Base-by-base conservation (phyloP, 163 green algal genomes). In the Scenedesmus sp. region DNA sequence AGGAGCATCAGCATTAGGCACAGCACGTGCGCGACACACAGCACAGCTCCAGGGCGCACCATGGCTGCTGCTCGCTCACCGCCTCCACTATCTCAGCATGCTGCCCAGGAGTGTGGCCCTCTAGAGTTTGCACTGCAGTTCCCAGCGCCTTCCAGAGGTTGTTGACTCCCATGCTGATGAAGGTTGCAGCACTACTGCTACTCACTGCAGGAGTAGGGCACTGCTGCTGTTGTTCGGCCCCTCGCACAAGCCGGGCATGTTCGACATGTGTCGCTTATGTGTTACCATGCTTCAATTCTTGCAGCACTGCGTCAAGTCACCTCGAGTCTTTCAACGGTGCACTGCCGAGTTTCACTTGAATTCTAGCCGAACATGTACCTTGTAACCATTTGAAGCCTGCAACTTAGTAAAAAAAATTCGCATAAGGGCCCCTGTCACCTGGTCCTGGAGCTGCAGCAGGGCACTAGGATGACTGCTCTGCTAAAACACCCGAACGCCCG, bases 91-190 rank as follows among this genome's bases (percentile, higher is more conserved):
- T 91, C 54, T 84, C 18, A 8, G 18, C 52, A 26, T 91, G 87
- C 54, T 88, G 77, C 7, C 15, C 64, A 34, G 88, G 4, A 1
- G 66, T 26, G 57, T 18, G 56, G 9, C 90, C 90, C 13, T 77
- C 16, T 0, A 89, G 76, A 1, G 34, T 77, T 13, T 60, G 3
- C 7, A 93, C 90, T 16, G 86, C 90, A 12, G 66, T 77, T 2
- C 54, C 85, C 10, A 93, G 77, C 77, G 87, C 76, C 62, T 91
- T 88, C 90, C 90, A 93, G 8, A 93, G 85, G 79, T 91, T 76
- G 13, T 84, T 46, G 23, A 93, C 85, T 15, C 90, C 90, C 90
- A 91, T 90, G 70, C 12, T n/a, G 57, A 7, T 23, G 46, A 52
- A 66, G 82, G 20, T 59, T 87, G 82, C 82, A n/a, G 9, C 77